Evolutionary conservation across 2,329 filamentous ascomycete genomes (phyloP), one percentile per base, ranked within the genome.

Genomic region (Colletotrichum higginsianum): DNA sequence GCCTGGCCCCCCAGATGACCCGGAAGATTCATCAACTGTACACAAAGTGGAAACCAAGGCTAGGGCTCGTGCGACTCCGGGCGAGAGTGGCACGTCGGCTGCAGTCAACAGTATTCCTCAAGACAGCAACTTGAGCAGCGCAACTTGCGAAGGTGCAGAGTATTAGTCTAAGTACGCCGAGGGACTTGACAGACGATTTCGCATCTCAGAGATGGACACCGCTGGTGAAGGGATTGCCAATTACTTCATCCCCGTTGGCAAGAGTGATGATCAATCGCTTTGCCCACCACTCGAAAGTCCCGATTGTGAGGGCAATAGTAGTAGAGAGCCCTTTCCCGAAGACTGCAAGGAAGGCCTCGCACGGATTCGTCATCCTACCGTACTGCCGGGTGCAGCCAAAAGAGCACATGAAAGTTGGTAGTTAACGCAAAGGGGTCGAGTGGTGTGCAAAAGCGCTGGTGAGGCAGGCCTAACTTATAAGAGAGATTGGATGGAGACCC

Each of bases 311-410:
- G 35, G 50, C 26, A 16, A 23, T 23, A 6, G 38, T 62, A 12
- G 23, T 23, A 7, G 53, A 47, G 15, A 57, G 64, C 12, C 67
- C 64, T 4, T 71, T 62, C n/a, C 64, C 67, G 9, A 66, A 52
- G 50, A 67, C 40, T 38, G 49, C 50, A 5, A 61, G 35, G n/a
- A 62, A 40, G 18, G 47, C 56, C 9, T 47, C 67, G 9, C 67
- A 67, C 4, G 56, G 63, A 16, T 71, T 67, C 26, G 4, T 62
- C 38, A 38, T 50, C 13, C 49, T 56, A 11, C 61, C 50, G 67
- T 61, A 61, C 44, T 61, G 13, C 44, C 38, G 44, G n/a, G 46
- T 50, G 58, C n/a, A 15, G 46, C 30, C 11, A 30, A 38, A n/a
- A 50, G 38, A 1, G 30, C 47, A 9, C 46, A 61, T n/a, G 26